These are phyloP conservation scores for Penicillium sp. DNA, from an alignment of 2,329 filamentous ascomycete species.

Conservation along the genomic window DNA sequence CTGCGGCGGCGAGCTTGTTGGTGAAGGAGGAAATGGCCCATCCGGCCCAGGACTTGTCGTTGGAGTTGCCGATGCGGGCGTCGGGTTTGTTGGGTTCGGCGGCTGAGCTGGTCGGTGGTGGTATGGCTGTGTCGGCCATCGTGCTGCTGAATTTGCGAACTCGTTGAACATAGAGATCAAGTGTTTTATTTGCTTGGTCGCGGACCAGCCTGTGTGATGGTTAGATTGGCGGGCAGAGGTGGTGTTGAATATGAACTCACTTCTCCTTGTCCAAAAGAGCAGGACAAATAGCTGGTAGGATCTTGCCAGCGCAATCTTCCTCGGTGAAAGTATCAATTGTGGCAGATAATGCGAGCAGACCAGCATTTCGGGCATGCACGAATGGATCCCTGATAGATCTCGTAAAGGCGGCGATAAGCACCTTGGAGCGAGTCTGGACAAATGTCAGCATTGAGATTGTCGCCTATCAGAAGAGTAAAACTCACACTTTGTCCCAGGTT, in stretches of 20 bases:
- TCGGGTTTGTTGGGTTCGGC: constrained; percentile 50
- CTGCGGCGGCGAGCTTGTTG: constrained; percentile 82
- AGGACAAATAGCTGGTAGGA: constrained; percentile 82
- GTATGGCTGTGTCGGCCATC: constrained; percentile 79
- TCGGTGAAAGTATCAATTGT: constrained; percentile 85
- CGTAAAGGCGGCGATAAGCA: constrained; percentile 88
- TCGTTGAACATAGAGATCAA: constrained; percentile 81
- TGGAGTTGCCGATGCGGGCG: constrained; percentile 78
- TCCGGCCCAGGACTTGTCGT: constrained; percentile 77
- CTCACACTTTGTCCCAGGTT: constrained; percentile 69
- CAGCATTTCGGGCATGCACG: constrained; percentile 87
- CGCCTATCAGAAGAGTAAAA: neutral
- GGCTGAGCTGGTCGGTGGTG: constrained; percentile 61
- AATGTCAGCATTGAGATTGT: constrained; percentile 29
- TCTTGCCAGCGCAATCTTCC: constrained; percentile 81
- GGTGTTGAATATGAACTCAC: constrained; percentile 31
- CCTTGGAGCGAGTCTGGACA: constrained; percentile 74
- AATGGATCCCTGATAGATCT: constrained; percentile 91
- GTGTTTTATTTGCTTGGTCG: constrained; percentile 85
- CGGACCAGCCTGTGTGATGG: constrained; percentile 64
- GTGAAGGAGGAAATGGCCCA: constrained; percentile 99
- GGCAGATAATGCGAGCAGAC: constrained; percentile 80
- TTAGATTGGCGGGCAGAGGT: constrained; percentile 4
- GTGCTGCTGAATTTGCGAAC: constrained; percentile 75
- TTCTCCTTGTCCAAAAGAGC: constrained; percentile 93